Conservation (phyloP, 148 eudicot genomes). For the Rhododendron williamsianum region DNA sequence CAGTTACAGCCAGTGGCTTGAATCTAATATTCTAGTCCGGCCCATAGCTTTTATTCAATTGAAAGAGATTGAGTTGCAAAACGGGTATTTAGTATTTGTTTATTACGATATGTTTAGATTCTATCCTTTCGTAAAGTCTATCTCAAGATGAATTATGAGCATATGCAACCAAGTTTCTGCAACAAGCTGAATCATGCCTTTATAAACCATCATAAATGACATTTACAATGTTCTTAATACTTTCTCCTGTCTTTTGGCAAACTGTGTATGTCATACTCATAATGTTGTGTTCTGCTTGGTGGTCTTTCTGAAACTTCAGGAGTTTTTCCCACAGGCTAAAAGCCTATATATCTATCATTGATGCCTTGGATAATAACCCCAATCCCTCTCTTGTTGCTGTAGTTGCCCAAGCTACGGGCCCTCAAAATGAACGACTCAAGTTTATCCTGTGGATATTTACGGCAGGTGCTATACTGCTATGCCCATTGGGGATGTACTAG, state of each 20-base stretch:
- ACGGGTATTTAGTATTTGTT: background rate
- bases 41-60: no score
- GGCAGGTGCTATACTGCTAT: background rate
- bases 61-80: background rate
- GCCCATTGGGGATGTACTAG: background rate
- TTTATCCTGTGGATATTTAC: background rate
- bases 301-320: background rate
- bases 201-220: no score
- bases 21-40: background rate
- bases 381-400: background rate
- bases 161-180: background rate
- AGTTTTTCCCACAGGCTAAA: background rate
- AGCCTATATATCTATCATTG: background rate
- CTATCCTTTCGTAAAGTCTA: background rate
- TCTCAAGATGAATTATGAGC: background rate
- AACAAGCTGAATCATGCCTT: no score
- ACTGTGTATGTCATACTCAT: no score
- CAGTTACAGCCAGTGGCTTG: background rate
- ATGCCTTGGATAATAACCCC: background rate
- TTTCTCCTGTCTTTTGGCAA: no score
- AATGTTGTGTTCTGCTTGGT: background rate
- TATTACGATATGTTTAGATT: background rate
- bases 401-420: background rate
- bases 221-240: no score
- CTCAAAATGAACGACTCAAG: background rate